A percentile compares a stretch with the other conserved stretches of the same genome.
Conservation (phyloP, 345 rosid species). For the Jatropha curcas region DNA sequence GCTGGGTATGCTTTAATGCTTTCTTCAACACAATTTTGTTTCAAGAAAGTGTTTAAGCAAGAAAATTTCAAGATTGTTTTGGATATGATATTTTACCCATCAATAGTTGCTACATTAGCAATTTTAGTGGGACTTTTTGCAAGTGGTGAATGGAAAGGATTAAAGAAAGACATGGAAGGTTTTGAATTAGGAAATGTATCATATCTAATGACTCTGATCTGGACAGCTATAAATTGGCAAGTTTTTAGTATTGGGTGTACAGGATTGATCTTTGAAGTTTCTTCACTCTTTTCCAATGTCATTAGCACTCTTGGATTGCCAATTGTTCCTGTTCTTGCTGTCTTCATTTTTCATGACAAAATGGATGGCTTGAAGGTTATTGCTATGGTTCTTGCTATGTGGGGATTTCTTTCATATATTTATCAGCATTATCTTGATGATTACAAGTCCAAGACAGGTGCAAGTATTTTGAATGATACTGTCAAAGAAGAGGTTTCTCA, state of each 20-base stretch:
- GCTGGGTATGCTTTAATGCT: conserved; percentile 39
- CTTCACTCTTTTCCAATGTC: conserved; percentile 30
- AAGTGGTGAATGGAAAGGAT: conserved; percentile 26
- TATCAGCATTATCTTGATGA: conserved; percentile 25
- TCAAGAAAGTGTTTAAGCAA: conserved; percentile 36
- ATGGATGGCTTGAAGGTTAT: conserved; percentile 18
- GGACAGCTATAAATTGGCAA: conserved; percentile 32
- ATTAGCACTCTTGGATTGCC: conserved; percentile 18
- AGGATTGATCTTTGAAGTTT: conserved; percentile 25
- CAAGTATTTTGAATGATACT: too few species aligned
- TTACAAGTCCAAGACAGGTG: neutral
- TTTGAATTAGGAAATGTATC: conserved; percentile 18
- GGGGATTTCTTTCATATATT: conserved; percentile 24
- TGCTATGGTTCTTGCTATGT: conserved; percentile 20
- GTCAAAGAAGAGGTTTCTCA: neutral
- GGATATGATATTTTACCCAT: conserved; percentile 32
- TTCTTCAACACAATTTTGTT: conserved; percentile 30
- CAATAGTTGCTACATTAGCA: neutral
- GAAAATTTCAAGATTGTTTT: conserved; percentile 36
- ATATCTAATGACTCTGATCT: conserved; percentile 19
- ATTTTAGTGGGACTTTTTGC: conserved; percentile 19
- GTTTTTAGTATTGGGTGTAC: conserved; percentile 11
- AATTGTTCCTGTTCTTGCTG: conserved; percentile 22
- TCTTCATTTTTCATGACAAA: conserved; percentile 20
- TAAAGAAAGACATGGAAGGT: conserved; percentile 16